Conservation (phyloP, 2,329 filamentous ascomycete genomes). For the Chaetomium sp. region DNA sequence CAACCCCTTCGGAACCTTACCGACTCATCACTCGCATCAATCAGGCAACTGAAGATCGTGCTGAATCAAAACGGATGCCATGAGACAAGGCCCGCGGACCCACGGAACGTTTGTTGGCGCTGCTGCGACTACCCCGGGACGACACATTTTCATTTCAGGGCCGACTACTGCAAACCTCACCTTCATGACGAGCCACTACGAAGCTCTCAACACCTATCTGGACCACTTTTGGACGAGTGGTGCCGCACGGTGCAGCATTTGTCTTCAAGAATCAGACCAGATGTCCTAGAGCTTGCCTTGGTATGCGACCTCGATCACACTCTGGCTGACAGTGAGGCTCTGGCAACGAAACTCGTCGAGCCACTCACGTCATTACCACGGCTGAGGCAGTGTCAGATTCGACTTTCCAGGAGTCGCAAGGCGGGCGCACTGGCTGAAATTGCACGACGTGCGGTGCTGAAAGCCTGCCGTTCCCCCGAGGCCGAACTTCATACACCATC, state of each 20-base stretch:
- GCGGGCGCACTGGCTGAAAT: neutral
- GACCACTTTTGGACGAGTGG: neutral
- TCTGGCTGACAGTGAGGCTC: neutral
- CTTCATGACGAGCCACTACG: neutral
- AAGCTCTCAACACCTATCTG: neutral
- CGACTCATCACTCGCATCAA: no score
- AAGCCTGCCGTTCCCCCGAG: neutral
- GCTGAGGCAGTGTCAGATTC: neutral
- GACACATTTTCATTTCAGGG: neutral
- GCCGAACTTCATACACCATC: neutral
- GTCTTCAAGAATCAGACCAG: neutral
- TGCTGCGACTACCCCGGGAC: neutral
- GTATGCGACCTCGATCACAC: neutral
- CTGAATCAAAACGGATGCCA: neutral
- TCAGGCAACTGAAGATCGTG: neutral
- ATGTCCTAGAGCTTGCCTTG: neutral
- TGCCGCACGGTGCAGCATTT: neutral
- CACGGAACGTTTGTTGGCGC: neutral
- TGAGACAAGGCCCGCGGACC: neutral
- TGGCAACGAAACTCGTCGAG: neutral
- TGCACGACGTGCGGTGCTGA: neutral
- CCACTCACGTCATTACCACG: neutral
- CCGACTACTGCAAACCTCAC: neutral
- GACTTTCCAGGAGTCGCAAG: neutral
- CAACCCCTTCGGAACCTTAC: neutral